Evolutionary conservation across 2,329 filamentous ascomycete species (phyloP).

Genomic region (Calonectria pteridis): DNA sequence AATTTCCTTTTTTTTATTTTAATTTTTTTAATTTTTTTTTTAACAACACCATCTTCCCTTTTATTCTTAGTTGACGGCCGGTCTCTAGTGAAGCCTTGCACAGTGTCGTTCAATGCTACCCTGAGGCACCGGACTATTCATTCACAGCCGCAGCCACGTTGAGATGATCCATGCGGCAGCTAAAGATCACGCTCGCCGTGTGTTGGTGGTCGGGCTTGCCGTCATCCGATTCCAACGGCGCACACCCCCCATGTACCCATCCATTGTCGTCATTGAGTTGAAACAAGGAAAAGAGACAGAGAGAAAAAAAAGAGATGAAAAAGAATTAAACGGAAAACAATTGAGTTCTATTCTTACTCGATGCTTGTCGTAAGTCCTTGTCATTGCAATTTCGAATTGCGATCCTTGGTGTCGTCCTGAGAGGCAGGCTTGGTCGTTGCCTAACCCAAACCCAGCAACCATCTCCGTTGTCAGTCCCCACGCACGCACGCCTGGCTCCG

Average conservation of each 20-base stretch:
- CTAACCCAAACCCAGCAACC: conserved; percentile 8
- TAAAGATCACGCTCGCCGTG: background rate
- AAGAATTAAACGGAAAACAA: background rate
- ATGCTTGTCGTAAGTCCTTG: background rate
- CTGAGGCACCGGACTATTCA: background rate
- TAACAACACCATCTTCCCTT: background rate
- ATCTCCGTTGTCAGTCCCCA: background rate
- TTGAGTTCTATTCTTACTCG: background rate
- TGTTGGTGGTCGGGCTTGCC: background rate
- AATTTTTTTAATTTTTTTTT: background rate
- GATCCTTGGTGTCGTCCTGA: background rate
- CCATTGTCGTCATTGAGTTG: background rate
- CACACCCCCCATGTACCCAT: conserved; percentile 8
- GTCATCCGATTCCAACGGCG: background rate
- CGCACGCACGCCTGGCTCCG: background rate
- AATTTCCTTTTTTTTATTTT: background rate
- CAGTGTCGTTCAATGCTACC: background rate
- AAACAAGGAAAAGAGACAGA: background rate
- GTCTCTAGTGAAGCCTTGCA: background rate
- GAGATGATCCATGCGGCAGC: background rate
- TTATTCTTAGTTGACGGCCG: background rate
- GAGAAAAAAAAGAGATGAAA: background rate
- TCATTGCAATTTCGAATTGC: background rate
- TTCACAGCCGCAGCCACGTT: background rate
- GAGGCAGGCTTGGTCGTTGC: conserved; percentile 2